Conservation (phyloP, 176 grass and related monocot species). For the Aegilops tauschii region DNA sequence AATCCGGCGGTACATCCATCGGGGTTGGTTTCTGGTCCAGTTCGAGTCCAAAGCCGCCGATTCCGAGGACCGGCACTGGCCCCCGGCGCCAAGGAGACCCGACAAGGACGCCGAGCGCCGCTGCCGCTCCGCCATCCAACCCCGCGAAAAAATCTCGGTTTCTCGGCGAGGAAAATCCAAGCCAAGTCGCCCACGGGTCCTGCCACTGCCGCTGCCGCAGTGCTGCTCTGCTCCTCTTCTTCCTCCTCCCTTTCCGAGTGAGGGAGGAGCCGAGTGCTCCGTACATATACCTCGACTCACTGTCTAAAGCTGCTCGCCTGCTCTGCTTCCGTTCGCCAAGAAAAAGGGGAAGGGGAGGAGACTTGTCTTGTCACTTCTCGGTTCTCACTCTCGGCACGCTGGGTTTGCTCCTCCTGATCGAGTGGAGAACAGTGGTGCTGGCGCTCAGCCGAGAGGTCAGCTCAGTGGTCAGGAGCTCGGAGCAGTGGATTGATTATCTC, state of each 20-base stretch:
- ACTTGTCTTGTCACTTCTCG: not conserved
- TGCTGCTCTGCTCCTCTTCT: not conserved
- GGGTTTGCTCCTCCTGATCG: not conserved
- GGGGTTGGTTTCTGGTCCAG: not conserved
- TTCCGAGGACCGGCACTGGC: slow-evolving; percentile 44
- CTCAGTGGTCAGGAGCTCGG: not conserved
- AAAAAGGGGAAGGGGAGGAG: not conserved
- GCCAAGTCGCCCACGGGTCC: slow-evolving; percentile 29
- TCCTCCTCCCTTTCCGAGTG: not conserved
- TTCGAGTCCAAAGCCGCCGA: slow-evolving; percentile 18
- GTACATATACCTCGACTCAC: not conserved
- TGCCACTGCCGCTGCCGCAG: not conserved
- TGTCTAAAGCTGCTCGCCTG: not conserved
- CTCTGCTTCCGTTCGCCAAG: not conserved
- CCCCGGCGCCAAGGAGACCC: slow-evolving; percentile 35
- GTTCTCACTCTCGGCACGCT: not conserved
- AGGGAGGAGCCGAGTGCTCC: not conserved
- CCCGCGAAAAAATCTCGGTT: slow-evolving; percentile 12
- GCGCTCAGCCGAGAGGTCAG: slow-evolving; percentile 13
- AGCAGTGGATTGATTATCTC: not conserved
- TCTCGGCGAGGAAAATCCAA: slow-evolving; percentile 5
- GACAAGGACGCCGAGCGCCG: slow-evolving; percentile 31
- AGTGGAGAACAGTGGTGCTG: not conserved
- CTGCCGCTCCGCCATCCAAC: slow-evolving; percentile 11
- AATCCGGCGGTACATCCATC: slow-evolving; percentile 10